Percentiles rank a stretch among this genome's conserved stretches.
phyloP scores from a whole-genome alignment of 805 yeast species.

The Metschnikowia lunata region DNA sequence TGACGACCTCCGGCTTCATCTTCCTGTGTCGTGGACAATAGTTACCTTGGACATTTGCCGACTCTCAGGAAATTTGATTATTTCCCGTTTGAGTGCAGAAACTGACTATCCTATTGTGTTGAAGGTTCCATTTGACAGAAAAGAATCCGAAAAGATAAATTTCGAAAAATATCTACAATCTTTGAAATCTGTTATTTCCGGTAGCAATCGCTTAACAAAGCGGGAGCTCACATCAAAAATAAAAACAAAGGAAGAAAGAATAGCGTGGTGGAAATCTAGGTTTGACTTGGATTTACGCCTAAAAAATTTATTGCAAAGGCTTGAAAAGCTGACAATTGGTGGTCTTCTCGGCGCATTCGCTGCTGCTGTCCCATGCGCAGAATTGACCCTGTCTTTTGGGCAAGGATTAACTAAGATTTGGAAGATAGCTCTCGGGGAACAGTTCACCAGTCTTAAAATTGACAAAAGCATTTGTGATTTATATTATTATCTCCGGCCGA shows the following conservation, averaged over 20 bases:
- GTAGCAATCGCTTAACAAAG: slow-evolving; percentile 61
- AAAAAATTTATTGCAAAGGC: slow-evolving; percentile 45
- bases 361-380: neutral
- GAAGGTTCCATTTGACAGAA: slow-evolving; percentile 58
- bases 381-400: slow-evolving; percentile 18
- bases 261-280: slow-evolving; percentile 75
- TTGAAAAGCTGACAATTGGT: slow-evolving; percentile 71
- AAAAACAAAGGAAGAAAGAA: slow-evolving; percentile 54
- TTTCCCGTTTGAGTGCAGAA: slow-evolving; percentile 39
- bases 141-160: slow-evolving; percentile 37
- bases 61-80: slow-evolving; percentile 51
- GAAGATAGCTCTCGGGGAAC: neutral
- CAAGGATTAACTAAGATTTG: slow-evolving; percentile 17
- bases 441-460: slow-evolving; percentile 10
- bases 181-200: slow-evolving; percentile 45
- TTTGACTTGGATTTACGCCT: slow-evolving; percentile 56
- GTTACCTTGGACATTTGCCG: slow-evolving; percentile 59
- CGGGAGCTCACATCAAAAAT: slow-evolving; percentile 48
- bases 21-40: slow-evolving; percentile 52
- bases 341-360: slow-evolving; percentile 65
- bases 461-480: slow-evolving; percentile 14
- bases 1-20: slow-evolving; percentile 5
- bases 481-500: slow-evolving; percentile 16
- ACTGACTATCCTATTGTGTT: slow-evolving; percentile 41
- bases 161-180: slow-evolving; percentile 34